Evolutionary conservation across 2,329 filamentous ascomycete genomes (phyloP), one percentile per base, ranked within the genome.

Genomic region (Penicillium carneum): DNA sequence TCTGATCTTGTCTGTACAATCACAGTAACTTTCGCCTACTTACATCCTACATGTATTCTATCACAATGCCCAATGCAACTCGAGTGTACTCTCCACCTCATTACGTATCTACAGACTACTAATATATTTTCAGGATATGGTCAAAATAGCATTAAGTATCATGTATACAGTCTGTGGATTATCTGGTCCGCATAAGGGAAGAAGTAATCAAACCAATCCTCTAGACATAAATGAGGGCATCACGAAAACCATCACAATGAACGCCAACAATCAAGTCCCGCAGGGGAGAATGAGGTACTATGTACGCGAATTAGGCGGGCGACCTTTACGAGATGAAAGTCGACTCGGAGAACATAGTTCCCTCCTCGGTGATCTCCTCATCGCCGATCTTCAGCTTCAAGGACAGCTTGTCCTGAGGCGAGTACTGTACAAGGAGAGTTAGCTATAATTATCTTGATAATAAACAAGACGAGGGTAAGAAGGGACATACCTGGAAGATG

Each of bases 331-430:
- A 93, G 79, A 99, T 96, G 82, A 98, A 99, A n/a, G 93, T 97
- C 2, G 95, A 93, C 81, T 99, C 95, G 59, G 86, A 87, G 80
- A 96, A 96, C 57, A 96, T 80, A 48, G 80, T 82, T 49, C 95
- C 95, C 73, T 93, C 83, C 78, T 98, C 94, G 18, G 84, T 83
- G 63, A 88, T 86, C 71, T 93, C 90, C 71, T 91, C 84, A 61
- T 93, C 93, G 50, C 91, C 93, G 65, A 94, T 84, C 79, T 93
- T 95, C 70, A 99, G 73, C 83, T 95, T 94, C 69, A 99, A 81
- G 16, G 86, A 86, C 59, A 92, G 84, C 72, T 86, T 86, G 60
- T 84, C 79, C 63, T 82, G 80, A 38, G 91, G 90, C 18, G 84
- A 84, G 79, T 89, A 98, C 90, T 97, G 66, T 33, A 57, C 26